Conservation (phyloP, 2,329 filamentous ascomycete genomes). For the Aspergillus felis region DNA sequence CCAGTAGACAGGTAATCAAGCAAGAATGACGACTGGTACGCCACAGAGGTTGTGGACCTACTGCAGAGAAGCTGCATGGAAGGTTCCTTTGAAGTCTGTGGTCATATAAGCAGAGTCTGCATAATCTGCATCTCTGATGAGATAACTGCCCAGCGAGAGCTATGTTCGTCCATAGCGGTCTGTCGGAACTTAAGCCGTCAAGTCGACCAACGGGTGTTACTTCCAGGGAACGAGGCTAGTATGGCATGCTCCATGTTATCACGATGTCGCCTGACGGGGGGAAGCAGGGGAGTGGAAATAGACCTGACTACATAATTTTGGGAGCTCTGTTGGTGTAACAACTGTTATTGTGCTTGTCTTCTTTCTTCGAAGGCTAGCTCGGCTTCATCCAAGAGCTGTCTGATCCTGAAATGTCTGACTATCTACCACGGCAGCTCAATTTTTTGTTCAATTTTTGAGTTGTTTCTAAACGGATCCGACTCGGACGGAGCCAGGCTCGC, state of each 20-base stretch:
- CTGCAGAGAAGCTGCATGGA: conserved; percentile 35
- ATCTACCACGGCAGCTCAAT: background rate
- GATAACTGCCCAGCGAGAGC: background rate
- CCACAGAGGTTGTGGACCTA: conserved; percentile 16
- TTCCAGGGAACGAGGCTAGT: conserved; percentile 9
- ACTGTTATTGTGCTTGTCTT: background rate
- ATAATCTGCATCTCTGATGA: conserved; percentile 2
- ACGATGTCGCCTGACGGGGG: conserved; percentile 11
- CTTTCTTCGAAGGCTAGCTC: background rate
- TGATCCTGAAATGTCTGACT: background rate
- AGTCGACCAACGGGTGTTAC: conserved; percentile 13
- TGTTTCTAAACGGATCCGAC: conserved; percentile 1
- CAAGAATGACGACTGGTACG: conserved; percentile 7
- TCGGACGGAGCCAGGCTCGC: conserved; percentile 12
- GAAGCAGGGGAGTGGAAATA: conserved; percentile 3
- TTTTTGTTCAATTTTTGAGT: background rate
- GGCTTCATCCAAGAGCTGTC: background rate
- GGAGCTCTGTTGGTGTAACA: background rate
- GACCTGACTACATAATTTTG: conserved; percentile 3
- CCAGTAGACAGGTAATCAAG: conserved; percentile 2
- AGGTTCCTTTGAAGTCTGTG: conserved; percentile 21
- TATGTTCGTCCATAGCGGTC: conserved; percentile 12
- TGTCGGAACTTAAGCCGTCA: conserved; percentile 10
- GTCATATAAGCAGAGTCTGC: conserved; percentile 6
- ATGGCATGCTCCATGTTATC: background rate